phyloP scores from a whole-genome alignment of 1,284 basidiomycete species.

The Cerrena zonata region DNA sequence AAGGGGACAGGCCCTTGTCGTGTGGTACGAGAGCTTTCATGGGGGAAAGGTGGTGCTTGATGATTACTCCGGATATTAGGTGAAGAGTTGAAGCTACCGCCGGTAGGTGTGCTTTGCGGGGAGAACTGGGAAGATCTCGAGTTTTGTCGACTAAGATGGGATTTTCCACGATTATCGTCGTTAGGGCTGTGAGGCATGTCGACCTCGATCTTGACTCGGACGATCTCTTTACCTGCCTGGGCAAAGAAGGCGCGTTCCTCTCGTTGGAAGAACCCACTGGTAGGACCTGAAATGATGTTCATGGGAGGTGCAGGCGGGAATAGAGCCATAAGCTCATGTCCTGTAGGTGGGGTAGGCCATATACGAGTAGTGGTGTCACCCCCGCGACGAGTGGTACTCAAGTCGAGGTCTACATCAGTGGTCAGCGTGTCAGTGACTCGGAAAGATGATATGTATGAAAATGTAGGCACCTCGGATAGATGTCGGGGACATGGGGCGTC shows the following conservation, averaged over 20 bases:
- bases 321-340: constrained; percentile 75
- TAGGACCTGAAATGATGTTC: constrained; percentile 51
- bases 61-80: constrained; percentile 4
- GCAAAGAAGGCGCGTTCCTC: constrained; percentile 75
- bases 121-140: not conserved
- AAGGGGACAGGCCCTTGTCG: constrained; percentile 1
- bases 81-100: not conserved
- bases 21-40: not conserved
- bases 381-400: constrained; percentile 35
- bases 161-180: not conserved
- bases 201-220: constrained; percentile 62
- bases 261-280: constrained; percentile 61
- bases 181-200: constrained; percentile 31
- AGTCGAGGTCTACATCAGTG: constrained; percentile 56
- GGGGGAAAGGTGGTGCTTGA: constrained; percentile 8
- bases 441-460: too few species aligned
- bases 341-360: constrained; percentile 68
- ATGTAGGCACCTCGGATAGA: constrained; percentile 47
- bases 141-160: not conserved
- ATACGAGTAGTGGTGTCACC: constrained; percentile 42
- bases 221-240: constrained; percentile 65
- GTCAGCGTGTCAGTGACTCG: too few species aligned
- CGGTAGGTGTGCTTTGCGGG: not conserved
- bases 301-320: constrained; percentile 64
- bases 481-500: constrained; percentile 23